Evolutionary conservation across 192 early-diverging fungal species (phyloP), one percentile per base, ranked within the genome.

Genomic region (Obelidium mucronatum): DNA sequence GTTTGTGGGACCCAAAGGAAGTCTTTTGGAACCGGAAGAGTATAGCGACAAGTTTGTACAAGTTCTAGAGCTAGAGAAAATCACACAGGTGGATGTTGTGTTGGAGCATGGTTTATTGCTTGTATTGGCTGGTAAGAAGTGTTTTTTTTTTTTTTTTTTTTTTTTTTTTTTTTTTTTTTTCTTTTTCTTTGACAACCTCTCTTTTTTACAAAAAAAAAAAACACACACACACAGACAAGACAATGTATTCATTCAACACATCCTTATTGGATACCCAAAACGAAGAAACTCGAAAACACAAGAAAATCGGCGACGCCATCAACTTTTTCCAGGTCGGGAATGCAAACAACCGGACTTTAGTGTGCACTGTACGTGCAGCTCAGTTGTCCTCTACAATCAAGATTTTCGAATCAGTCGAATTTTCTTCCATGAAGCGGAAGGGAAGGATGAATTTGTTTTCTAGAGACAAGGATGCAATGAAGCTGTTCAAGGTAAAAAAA

Each of bases 81-180:
- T 97, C 54, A 85, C 83, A 34, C 96, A 98, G 81, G 88, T 98
- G 48, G 95, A 96, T 77, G 91, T 95, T 40, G 74, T 97, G 59
- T 90, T 92, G 76, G 87, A 92, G n/a, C 88, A 87, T 76, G 91
- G 90, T 24, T 86, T 94, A 28, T 72, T 98, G 64, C 83, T 95
- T 26, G 84, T 97, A 22, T 82, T 97, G 11, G 90, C 95, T 4
- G 94, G 92, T 87, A 91, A 88, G 76, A 1, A 19, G 19, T 40
- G 36, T 54, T 17, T 51, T 6, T 52, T 2, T n/a, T 30, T 31
- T 5, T 44, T 6, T 52, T 3, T 13, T 15, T 40, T 52, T 63
- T 55, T 63, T 26, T 36, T 34, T 48, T 48, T 15, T n/a, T n/a
- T n/a, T n/a, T n/a, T n/a, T n/a, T n/a, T n/a, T n/a, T n/a, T n/a